Evolutionary conservation across 2,329 filamentous ascomycete genomes (phyloP).

Genomic region (Fusarium devonianum): DNA sequence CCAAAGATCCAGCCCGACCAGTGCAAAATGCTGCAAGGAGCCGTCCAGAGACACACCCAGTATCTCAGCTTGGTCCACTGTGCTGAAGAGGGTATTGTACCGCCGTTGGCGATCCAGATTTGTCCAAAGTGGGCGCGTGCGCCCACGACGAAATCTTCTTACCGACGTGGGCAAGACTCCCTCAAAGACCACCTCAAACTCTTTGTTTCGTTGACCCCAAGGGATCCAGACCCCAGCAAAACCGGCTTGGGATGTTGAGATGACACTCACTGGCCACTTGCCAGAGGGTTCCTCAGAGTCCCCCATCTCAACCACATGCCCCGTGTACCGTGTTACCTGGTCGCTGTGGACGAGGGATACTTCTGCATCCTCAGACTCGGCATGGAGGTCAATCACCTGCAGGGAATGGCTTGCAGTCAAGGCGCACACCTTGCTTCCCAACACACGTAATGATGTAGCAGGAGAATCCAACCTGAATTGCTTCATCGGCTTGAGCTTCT

Average conservation of each 20-base stretch:
- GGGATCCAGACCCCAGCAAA: constrained; percentile 61
- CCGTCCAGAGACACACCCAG: constrained; percentile 75
- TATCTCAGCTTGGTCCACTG: constrained; percentile 57
- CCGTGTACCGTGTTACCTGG: constrained; percentile 51
- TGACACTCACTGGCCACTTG: constrained; percentile 53
- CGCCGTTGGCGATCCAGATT: constrained; percentile 44
- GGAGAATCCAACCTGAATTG: constrained; percentile 60
- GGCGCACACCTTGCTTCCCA: constrained; percentile 57
- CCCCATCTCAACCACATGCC: constrained; percentile 57
- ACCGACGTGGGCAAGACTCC: constrained; percentile 64
- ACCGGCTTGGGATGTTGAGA: constrained; percentile 56
- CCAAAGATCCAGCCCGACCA: constrained; percentile 70
- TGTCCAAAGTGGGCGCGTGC: constrained; percentile 62
- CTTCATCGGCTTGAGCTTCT: constrained; percentile 58
- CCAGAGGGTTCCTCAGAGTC: constrained; percentile 38
- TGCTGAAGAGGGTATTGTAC: constrained; percentile 54
- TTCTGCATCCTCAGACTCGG: constrained; percentile 43
- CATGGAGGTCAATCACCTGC: constrained; percentile 59
- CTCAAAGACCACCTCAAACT: constrained; percentile 61
- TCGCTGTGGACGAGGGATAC: constrained; percentile 57
- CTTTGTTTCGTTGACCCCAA: constrained; percentile 49
- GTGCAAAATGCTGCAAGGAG: constrained; percentile 71
- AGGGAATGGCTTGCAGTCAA: constrained; percentile 64
- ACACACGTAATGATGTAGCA: constrained; percentile 57
- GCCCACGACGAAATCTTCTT: constrained; percentile 61